phyloP scores from a whole-genome alignment of 176 grass and related monocot genomes.

The Aegilops umbellulata region DNA sequence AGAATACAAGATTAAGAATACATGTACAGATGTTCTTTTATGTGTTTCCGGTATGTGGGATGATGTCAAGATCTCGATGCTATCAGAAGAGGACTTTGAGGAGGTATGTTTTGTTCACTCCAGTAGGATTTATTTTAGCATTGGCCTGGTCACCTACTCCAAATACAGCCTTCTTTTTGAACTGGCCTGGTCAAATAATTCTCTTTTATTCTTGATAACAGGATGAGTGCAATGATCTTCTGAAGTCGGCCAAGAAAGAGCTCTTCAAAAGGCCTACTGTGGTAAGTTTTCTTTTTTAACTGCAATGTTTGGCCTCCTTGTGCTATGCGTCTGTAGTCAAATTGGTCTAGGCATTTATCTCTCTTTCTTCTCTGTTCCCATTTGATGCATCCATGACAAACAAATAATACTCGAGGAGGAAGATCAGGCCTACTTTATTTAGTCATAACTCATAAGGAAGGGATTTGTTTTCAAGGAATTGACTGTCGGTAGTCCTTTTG shows the following conservation, averaged over 20 bases:
- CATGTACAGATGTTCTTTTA: conserved; percentile 61
- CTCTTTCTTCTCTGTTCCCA: not conserved
- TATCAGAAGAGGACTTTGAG: conserved; percentile 69
- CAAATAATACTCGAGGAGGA: not conserved
- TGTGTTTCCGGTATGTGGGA: conserved; percentile 45
- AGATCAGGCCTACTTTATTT: not conserved
- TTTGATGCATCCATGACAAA: conserved; percentile 4
- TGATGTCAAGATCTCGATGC: conserved; percentile 52
- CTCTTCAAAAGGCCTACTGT: conserved; percentile 62
- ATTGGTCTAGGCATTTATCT: conserved; percentile 1
- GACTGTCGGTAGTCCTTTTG: not conserved
- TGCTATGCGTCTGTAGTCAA: not conserved
- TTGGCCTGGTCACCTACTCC: not conserved
- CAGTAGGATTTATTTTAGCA: conserved; percentile 9
- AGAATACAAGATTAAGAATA: conserved; percentile 61
- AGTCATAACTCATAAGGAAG: not conserved
- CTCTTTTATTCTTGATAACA: conserved; percentile 41
- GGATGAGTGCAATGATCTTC: conserved; percentile 72
- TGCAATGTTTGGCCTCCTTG: conserved; percentile 12
- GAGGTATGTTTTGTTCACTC: conserved; percentile 54
- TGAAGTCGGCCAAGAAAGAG: conserved; percentile 54
- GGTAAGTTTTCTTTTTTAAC: conserved; percentile 45
- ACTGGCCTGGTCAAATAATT: conserved; percentile 18
- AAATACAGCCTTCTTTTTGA: not conserved
- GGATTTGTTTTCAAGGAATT: not conserved